Conservation (phyloP, 1,284 basidiomycete species). For the Sphaerobolus stellatus region DNA sequence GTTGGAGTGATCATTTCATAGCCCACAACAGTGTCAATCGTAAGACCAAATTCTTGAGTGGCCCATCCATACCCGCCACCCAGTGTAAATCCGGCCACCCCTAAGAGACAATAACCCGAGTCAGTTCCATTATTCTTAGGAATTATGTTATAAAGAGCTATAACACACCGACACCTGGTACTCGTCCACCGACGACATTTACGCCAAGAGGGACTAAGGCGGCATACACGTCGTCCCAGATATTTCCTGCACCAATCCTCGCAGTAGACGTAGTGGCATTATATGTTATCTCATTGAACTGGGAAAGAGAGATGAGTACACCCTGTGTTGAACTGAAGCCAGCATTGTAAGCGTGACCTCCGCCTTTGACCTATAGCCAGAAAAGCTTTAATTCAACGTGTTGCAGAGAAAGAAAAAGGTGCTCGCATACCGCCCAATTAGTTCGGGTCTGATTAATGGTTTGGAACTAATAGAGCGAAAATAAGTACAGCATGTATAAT, state of each 20-base stretch:
- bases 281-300: conserved; percentile 19
- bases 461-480: background rate
- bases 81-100: background rate
- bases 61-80: conserved; percentile 22
- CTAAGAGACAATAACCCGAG: background rate
- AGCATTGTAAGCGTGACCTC: conserved; percentile 24
- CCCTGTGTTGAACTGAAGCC: conserved; percentile 25
- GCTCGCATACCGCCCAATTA: background rate
- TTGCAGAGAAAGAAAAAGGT: background rate
- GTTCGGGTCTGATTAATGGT: background rate
- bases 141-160: too few species aligned
- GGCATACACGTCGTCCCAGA: conserved; percentile 26
- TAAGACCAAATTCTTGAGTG: conserved; percentile 20
- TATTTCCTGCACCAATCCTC: conserved; percentile 19
- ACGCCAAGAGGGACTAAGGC: conserved; percentile 14
- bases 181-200: conserved; percentile 23
- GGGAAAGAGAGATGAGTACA: conserved; percentile 24
- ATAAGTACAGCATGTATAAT: too few species aligned
- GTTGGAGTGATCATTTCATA: conserved; percentile 22
- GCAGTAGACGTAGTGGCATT: conserved; percentile 13
- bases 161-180: conserved; percentile 17
- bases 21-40: conserved; percentile 20
- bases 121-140: background rate
- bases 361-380: conserved; percentile 24
- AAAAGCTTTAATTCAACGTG: too few species aligned